phyloP scores from a whole-genome alignment of 2,329 filamentous ascomycete genomes.

The Sclerotinia glacialis region DNA sequence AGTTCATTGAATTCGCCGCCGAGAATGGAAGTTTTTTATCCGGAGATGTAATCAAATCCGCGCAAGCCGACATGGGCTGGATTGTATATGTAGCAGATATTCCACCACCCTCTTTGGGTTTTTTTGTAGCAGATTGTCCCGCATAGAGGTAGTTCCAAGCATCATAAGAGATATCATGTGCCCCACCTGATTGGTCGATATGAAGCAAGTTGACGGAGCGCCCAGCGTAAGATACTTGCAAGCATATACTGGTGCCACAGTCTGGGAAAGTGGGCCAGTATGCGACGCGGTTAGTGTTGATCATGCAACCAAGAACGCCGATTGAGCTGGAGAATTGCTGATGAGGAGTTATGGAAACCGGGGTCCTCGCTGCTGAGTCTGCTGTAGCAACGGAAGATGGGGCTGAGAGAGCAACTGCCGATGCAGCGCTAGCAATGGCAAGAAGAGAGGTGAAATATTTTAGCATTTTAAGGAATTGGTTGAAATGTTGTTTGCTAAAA shows the following conservation, averaged over 20 bases:
- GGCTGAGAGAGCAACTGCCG: neutral
- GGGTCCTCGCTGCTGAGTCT: neutral
- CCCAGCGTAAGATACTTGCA: neutral
- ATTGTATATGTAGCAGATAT: neutral
- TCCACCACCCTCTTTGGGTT: neutral
- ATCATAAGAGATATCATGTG: slow-evolving; percentile 14
- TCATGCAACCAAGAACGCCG: slow-evolving; percentile 13
- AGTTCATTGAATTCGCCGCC: neutral
- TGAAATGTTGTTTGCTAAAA: neutral
- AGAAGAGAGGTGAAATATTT: neutral
- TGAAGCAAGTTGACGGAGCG: slow-evolving; percentile 6
- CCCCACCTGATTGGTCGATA: slow-evolving; percentile 7
- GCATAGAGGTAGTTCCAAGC: slow-evolving; percentile 15
- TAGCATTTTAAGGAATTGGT: neutral
- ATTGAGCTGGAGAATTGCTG: slow-evolving; percentile 1
- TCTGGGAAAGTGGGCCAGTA: slow-evolving; percentile 10
- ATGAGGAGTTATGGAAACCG: slow-evolving; percentile 9
- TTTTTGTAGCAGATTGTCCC: neutral
- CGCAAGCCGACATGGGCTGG: slow-evolving; percentile 9
- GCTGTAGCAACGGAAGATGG: neutral
- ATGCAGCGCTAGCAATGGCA: neutral
- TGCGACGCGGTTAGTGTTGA: slow-evolving; percentile 9
- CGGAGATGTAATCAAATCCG: slow-evolving; percentile 4
- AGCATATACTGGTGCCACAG: slow-evolving; percentile 5
- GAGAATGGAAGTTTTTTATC: slow-evolving; percentile 5